phyloP scores from a whole-genome alignment of 495 filamentous ascomycete genomes.

The Bathelium albidoporum region DNA sequence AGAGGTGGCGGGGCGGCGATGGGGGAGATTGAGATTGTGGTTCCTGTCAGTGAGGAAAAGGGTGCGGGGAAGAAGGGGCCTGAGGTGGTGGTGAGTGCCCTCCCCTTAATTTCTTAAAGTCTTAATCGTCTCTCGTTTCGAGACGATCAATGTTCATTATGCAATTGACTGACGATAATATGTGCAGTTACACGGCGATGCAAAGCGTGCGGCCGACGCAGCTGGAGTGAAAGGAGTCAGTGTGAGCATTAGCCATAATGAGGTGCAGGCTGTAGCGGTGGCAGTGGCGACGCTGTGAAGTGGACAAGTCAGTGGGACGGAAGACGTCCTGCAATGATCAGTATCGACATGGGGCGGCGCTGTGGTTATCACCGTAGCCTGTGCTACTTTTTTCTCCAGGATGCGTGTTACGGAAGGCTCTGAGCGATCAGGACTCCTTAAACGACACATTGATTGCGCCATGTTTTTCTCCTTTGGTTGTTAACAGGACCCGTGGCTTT shows the following conservation, averaged over 20 bases:
- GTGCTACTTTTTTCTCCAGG: background rate
- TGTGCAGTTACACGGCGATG: constrained; percentile 70
- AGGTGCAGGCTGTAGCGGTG: constrained; percentile 84
- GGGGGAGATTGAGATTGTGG: constrained; percentile 88
- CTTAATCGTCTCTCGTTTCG: background rate
- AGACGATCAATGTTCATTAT: background rate
- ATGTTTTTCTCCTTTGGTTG: too few species aligned
- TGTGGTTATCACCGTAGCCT: background rate
- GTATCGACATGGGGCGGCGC: too few species aligned
- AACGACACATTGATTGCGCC: background rate
- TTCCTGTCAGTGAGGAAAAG: too few species aligned
- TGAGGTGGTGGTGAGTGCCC: constrained; percentile 72
- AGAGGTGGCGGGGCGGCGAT: constrained; percentile 80
- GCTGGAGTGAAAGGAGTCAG: constrained; percentile 76
- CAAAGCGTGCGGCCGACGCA: constrained; percentile 65
- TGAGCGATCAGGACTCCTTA: background rate
- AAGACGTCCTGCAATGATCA: too few species aligned
- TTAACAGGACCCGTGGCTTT: too few species aligned
- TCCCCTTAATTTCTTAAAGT: too few species aligned
- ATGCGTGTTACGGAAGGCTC: background rate
- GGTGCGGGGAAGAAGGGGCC: constrained; percentile 74
- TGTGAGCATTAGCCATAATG: constrained; percentile 91
- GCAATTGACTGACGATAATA: constrained; percentile 5
- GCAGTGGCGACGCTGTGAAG: constrained; percentile 42
- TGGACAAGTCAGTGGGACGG: too few species aligned